Conservation (phyloP, 2,329 filamentous ascomycete genomes). For the Dryadomyces sulphureus region DNA sequence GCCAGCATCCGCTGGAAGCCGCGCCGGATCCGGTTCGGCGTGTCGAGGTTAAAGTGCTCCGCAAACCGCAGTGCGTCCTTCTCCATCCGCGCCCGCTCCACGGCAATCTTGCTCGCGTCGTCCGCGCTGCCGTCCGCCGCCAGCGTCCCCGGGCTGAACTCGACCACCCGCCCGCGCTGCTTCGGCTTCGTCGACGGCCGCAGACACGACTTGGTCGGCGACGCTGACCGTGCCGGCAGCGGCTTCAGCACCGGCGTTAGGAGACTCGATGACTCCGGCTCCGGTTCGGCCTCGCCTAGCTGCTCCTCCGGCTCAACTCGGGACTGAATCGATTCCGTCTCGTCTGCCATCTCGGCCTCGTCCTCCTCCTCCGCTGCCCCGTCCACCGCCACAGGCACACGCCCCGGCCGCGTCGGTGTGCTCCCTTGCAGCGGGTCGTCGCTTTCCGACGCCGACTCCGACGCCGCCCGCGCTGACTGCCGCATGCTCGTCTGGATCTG, state of each 20-base stretch:
- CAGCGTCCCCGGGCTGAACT: conserved; percentile 37
- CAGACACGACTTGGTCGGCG: conserved; percentile 41
- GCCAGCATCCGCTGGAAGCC: too few species aligned
- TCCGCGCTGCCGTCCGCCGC: conserved; percentile 23
- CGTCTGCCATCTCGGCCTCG: not conserved
- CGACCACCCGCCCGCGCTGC: conserved; percentile 42
- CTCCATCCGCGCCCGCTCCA: not conserved
- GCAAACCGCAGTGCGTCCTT: conserved; percentile 4
- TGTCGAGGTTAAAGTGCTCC: conserved; percentile 8
- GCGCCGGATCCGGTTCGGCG: conserved; percentile 2
- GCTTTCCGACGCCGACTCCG: not conserved
- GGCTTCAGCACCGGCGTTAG: conserved; percentile 28
- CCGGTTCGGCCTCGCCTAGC: too few species aligned
- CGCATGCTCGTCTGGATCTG: not conserved
- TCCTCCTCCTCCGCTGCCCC: not conserved
- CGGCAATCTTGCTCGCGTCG: conserved; percentile 8
- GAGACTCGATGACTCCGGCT: too few species aligned
- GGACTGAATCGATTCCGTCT: not conserved
- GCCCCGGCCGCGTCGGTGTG: not conserved
- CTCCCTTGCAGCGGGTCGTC: not conserved
- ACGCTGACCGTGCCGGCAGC: conserved; percentile 34
- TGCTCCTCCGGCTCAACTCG: conserved; percentile 11
- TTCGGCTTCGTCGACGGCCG: conserved; percentile 42
- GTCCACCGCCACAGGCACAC: not conserved
- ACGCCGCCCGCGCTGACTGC: not conserved